Evolutionary conservation across 108 stramenopile species (phyloP), one percentile per base, ranked within the genome.

Genomic region (Stephanodiscus minutulus): DNA sequence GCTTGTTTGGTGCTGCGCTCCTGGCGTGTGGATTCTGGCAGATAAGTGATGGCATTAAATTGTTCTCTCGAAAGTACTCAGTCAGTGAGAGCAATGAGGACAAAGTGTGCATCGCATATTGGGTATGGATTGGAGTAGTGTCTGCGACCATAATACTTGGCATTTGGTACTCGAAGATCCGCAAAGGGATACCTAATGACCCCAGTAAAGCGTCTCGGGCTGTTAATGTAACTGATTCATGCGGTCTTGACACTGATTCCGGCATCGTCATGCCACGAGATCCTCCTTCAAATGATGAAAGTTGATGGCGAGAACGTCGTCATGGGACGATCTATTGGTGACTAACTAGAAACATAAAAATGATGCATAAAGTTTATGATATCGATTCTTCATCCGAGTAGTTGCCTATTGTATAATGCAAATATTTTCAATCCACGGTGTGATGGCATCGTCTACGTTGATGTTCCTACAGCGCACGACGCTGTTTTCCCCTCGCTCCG

Each of bases 11-110:
- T 13, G 36, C 46, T 4, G 15, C 53, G 0, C 31, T 79, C n/a
- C 52, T 79, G 7, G 77, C 66, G 0, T 67, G 65, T 22, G 70
- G 77, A 15, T 79, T 79, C 47, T 79, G 77, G 77, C 70, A 79
- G 31, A 79, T 79, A 36, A 21, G 17, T 18, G 64, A 35, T 9
- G 77, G 77, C 0, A 79, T 79, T 12, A 21, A 54, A 17, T 60
- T 71, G 60, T 79, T 57, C 46, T 58, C 58, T 13, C 7, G 29
- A 0, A 72, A 72, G 41, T 79, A 62, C 21, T 35, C 33, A 28
- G 41, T 47, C 39, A 54, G 27, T 57, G 77, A 60, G 28, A 64
- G 33, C 31, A 27, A 66, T 10, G 58, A 66, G 41, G 39, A 64
- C 52, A 48, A 36, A 29, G 50, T 70, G n/a, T 29, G 27, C 21